Percentiles rank a stretch among this genome's conserved stretches.
Conservation (phyloP, 2,329 filamentous ascomycete genomes). For the Neopestalotiopsis sp. region DNA sequence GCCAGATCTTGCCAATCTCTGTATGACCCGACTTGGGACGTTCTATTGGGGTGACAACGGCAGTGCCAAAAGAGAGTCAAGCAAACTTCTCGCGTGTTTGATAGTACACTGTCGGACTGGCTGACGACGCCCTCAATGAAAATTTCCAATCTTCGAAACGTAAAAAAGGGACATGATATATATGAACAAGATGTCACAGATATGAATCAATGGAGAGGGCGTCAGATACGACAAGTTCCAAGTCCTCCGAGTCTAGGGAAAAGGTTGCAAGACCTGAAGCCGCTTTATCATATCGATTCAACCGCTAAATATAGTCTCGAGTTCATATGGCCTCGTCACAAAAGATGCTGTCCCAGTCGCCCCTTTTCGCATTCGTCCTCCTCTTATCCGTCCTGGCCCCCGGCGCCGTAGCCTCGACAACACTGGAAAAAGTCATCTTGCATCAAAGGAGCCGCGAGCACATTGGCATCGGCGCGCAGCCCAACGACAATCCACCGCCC, state of each 20-base stretch:
- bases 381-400: not conserved
- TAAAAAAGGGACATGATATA: not conserved
- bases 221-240: not conserved
- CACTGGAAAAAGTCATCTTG: not conserved
- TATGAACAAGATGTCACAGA: not conserved
- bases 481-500: not conserved
- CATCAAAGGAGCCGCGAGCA: not conserved
- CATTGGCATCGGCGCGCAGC: not conserved
- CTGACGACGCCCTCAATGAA: conserved; percentile 6
- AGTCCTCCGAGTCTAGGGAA: too few relatives aligned
- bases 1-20: not conserved
- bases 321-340: not conserved
- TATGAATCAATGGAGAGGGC: not conserved
- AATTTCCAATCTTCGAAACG: not conserved
- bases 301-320: too few relatives aligned
- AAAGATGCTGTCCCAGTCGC: not conserved
- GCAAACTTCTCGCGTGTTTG: conserved; percentile 7
- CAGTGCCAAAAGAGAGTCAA: not conserved
- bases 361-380: not conserved
- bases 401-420: not conserved
- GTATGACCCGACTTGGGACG: not conserved
- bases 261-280: too few relatives aligned
- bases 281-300: too few relatives aligned
- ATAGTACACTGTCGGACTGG: conserved; percentile 11
- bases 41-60: not conserved